Percentiles rank a stretch among this genome's conserved stretches.
Evolutionary conservation across 371 early-diverging fungal species (phyloP).

Genomic region (Smittium culicis): DNA sequence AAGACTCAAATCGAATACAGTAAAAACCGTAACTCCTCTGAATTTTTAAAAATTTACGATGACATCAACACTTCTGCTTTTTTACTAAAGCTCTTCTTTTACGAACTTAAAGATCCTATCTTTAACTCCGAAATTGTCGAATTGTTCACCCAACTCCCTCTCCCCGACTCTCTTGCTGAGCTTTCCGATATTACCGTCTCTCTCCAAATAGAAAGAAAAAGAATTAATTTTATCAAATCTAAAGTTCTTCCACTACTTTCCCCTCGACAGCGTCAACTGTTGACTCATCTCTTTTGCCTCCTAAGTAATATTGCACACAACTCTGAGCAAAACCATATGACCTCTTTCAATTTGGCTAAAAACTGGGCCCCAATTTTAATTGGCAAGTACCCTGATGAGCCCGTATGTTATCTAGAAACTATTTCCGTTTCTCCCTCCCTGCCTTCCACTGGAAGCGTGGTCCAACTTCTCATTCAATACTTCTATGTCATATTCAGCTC

Average conservation of each 20-base stretch:
- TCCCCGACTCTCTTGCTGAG: background rate
- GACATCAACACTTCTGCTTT: constrained; percentile 74
- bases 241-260: constrained; percentile 36
- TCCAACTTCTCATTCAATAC: constrained; percentile 6
- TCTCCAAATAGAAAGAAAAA: constrained; percentile 17
- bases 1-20: constrained; percentile 47
- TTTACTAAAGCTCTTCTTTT: constrained; percentile 67
- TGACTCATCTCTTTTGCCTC: constrained; percentile 53
- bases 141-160: constrained; percentile 15
- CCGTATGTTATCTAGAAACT: background rate
- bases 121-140: constrained; percentile 33
- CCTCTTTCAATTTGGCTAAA: constrained; percentile 60
- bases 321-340: constrained; percentile 63
- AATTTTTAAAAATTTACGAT: constrained; percentile 35
- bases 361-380: constrained; percentile 81
- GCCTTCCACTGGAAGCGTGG: background rate
- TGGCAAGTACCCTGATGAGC: background rate
- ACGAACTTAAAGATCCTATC: constrained; percentile 66
- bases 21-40: constrained; percentile 31
- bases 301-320: constrained; percentile 49
- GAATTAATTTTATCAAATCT: constrained; percentile 31
- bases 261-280: constrained; percentile 37
- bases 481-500: background rate
- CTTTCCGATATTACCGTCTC: constrained; percentile 15
- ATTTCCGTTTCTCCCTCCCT: background rate